Evolutionary conservation across 1,284 basidiomycete genomes (phyloP).

Genomic region (Xanthoconium separans): DNA sequence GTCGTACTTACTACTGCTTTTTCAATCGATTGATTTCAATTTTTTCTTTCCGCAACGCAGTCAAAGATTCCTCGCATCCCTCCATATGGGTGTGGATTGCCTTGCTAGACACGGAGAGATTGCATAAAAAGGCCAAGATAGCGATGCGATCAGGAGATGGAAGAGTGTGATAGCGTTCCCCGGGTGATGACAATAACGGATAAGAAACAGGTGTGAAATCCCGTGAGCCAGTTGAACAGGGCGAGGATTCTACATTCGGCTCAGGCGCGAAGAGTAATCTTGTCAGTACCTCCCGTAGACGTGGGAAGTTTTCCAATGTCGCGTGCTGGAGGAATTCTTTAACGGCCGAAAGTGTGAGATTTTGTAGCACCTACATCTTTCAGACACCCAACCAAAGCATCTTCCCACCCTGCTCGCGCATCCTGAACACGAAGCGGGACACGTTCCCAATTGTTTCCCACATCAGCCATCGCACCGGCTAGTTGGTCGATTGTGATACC

Average conservation of each 20-base stretch:
- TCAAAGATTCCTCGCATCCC: constrained; percentile 83
- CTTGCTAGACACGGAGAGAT: constrained; percentile 88
- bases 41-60: constrained; percentile 92
- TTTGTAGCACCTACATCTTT: constrained; percentile 70
- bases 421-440: constrained; percentile 66
- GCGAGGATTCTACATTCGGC: constrained; percentile 36
- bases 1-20: constrained; percentile 74
- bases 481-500: constrained; percentile 62
- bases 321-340: constrained; percentile 58
- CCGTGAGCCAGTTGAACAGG: constrained; percentile 47
- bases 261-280: constrained; percentile 72
- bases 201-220: constrained; percentile 38
- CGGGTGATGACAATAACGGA: constrained; percentile 49
- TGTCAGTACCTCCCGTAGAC: constrained; percentile 72
- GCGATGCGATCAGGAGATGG: constrained; percentile 79
- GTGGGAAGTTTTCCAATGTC: constrained; percentile 70
- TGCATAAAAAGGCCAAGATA: constrained; percentile 86
- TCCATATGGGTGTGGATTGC: constrained; percentile 88
- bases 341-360: constrained; percentile 10
- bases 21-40: constrained; percentile 89
- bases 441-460: constrained; percentile 81
- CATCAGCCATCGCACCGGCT: constrained; percentile 62
- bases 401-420: constrained; percentile 79
- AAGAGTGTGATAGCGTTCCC: constrained; percentile 73
- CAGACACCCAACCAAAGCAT: constrained; percentile 81